Conservation (phyloP, 2,329 filamentous ascomycete species). For the Calonectria pseudoturangicola region DNA sequence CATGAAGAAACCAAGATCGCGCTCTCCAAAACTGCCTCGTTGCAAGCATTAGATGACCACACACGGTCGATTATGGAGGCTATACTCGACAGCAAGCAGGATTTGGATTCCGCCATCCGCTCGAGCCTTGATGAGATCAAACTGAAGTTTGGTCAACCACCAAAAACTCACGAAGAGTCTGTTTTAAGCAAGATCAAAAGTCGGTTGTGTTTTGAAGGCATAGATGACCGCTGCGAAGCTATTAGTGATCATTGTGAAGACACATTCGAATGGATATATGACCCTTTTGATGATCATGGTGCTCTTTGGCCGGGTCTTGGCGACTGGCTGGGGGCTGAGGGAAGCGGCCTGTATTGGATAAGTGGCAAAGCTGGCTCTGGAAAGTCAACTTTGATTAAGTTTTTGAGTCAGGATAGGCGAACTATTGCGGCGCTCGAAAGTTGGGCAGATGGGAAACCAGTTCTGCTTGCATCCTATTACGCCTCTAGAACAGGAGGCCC, state of each 20-base stretch:
- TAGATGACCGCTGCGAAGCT: neutral
- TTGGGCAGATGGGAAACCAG: neutral
- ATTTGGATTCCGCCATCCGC: neutral
- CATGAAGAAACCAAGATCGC: neutral
- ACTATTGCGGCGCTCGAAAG: neutral
- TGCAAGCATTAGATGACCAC: conserved; percentile 8
- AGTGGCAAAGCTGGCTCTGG: conserved; percentile 7
- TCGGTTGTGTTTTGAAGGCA: neutral
- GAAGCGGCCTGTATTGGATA: neutral
- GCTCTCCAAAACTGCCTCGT: neutral
- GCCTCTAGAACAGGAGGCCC: neutral
- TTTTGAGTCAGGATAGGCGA: neutral
- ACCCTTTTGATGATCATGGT: neutral
- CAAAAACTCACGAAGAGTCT: neutral
- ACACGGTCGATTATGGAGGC: conserved; percentile 1
- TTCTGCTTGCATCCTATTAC: neutral
- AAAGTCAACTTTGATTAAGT: neutral
- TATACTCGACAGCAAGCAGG: conserved; percentile 5
- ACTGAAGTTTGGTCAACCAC: neutral
- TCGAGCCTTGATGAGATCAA: neutral
- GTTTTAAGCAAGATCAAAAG: neutral
- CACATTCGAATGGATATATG: conserved; percentile 8
- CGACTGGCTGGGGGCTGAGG: neutral
- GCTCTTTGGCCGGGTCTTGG: neutral
- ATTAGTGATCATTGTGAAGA: neutral